phyloP scores from a whole-genome alignment of 768 basidiomycete genomes.

The Clavulina sp. region DNA sequence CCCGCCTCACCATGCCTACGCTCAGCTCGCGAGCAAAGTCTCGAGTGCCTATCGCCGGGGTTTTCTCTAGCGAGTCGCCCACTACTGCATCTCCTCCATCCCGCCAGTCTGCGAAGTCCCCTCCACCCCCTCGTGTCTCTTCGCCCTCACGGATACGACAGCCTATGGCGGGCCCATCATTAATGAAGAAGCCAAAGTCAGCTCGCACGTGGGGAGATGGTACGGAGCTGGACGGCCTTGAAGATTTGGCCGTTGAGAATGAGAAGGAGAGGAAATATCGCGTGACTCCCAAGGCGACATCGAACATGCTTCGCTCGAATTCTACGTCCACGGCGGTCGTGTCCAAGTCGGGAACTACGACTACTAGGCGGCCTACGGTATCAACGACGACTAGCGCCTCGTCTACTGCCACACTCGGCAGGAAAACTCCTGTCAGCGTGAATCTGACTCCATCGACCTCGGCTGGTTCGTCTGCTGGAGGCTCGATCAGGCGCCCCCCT shows the following conservation, averaged over 20 bases:
- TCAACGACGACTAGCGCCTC: neutral
- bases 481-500: no score
- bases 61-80: slow-evolving; percentile 32
- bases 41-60: slow-evolving; percentile 55
- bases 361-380: neutral
- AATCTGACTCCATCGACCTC: no score
- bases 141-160: neutral
- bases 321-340: neutral
- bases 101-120: no score
- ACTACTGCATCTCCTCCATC: slow-evolving; percentile 5
- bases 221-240: slow-evolving; percentile 74
- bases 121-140: slow-evolving; percentile 1
- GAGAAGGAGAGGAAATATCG: slow-evolving; percentile 63
- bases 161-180: neutral
- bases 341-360: neutral
- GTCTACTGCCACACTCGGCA: slow-evolving; percentile 6
- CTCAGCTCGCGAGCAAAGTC: slow-evolving; percentile 51
- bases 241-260: slow-evolving; percentile 73
- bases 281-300: slow-evolving; percentile 19
- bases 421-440: neutral
- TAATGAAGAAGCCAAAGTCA: slow-evolving; percentile 66
- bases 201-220: slow-evolving; percentile 67
- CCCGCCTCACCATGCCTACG: slow-evolving; percentile 78
- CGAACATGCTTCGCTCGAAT: no score
- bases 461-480: no score